Evolutionary conservation across 805 yeast genomes (phyloP).

Genomic region (Candida verbasci): DNA sequence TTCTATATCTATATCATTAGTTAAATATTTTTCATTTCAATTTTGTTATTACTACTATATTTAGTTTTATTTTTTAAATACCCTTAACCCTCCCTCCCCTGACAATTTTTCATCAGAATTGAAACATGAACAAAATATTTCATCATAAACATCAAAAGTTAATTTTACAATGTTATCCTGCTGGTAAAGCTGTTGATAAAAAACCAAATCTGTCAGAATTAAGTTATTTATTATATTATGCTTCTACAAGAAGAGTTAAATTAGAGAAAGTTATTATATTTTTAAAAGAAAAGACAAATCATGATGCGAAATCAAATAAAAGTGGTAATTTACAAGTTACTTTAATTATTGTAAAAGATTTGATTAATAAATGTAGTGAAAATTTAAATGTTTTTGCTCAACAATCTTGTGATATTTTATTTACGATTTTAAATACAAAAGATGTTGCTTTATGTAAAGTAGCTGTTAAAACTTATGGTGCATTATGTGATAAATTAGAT

Average conservation of each 20-base stretch:
- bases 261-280: conserved; percentile 79
- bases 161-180: conserved; percentile 88
- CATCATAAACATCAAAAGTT: conserved; percentile 85
- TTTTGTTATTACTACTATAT: too few species aligned
- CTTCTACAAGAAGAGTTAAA: conserved; percentile 83
- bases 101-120: too few species aligned
- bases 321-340: conserved; percentile 85
- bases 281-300: conserved; percentile 54
- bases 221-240: conserved; percentile 82
- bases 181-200: conserved; percentile 81
- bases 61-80: too few species aligned
- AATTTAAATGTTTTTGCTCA: conserved; percentile 80
- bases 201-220: conserved; percentile 91
- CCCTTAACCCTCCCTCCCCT: not conserved
- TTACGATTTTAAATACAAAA: conserved; percentile 44
- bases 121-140: conserved; percentile 25
- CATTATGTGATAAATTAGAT: conserved; percentile 47
- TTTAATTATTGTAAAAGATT: conserved; percentile 59
- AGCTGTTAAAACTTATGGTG: conserved; percentile 43
- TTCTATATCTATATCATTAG: too few species aligned
- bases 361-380: conserved; percentile 73
- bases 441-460: conserved; percentile 62
- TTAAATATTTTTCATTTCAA: too few species aligned
- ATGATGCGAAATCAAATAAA: conserved; percentile 55
- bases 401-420: conserved; percentile 59